phyloP scores from a whole-genome alignment of 1,284 basidiomycete genomes.

The Trametes versicolor region DNA sequence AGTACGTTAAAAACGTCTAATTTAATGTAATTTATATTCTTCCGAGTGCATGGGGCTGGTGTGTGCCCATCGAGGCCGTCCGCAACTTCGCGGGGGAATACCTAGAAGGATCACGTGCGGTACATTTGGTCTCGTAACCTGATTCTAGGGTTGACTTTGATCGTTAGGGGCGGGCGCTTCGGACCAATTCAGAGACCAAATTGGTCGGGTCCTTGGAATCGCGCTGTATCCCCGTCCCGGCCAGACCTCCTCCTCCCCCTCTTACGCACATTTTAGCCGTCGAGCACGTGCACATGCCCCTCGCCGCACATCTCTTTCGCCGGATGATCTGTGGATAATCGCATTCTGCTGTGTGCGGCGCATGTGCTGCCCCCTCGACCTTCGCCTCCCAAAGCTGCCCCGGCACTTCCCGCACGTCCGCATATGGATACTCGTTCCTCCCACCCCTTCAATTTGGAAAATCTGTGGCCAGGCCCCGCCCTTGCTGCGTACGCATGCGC shows the following conservation, averaged over 20 bases:
- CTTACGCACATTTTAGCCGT: background rate
- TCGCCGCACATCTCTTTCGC: background rate
- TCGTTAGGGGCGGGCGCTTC: too few relatives aligned
- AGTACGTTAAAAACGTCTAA: too few relatives aligned
- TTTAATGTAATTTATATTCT: too few relatives aligned
- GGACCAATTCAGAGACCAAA: too few relatives aligned
- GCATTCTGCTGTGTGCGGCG: background rate
- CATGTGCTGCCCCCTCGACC: background rate
- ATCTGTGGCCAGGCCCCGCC: background rate
- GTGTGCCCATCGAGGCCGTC: too few relatives aligned
- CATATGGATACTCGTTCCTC: constrained; percentile 5
- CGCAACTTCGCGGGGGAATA: too few relatives aligned
- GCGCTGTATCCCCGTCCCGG: background rate
- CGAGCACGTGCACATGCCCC: background rate
- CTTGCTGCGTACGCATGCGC: background rate
- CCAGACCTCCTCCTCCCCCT: constrained; percentile 17
- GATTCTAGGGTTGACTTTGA: too few relatives aligned
- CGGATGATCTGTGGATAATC: constrained; percentile 4
- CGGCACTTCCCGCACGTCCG: constrained; percentile 25
- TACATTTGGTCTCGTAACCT: too few relatives aligned
- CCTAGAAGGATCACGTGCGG: too few relatives aligned
- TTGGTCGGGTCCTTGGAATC: too few relatives aligned
- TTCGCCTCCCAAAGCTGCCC: background rate
- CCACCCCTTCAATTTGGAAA: background rate
- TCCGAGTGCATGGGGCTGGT: too few relatives aligned